Conservation (phyloP, 1,284 basidiomycete genomes). For the Leccinum subatratum region DNA sequence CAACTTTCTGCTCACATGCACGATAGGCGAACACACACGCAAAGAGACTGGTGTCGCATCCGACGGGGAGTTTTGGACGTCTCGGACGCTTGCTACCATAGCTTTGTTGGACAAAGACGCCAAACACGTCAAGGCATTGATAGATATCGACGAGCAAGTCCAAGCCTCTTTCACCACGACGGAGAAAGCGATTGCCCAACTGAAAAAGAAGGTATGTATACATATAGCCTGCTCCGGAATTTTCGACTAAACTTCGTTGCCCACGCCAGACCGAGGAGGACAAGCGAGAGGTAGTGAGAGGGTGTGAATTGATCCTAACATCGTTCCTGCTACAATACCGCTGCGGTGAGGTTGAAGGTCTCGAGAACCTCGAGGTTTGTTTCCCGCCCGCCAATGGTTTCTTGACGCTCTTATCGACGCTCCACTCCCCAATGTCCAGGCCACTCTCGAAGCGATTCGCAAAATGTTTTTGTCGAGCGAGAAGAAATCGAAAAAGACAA, state of each 20-base stretch:
- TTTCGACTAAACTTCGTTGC: neutral
- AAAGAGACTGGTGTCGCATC: slow-evolving; percentile 61
- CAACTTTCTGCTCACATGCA: neutral
- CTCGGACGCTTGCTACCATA: slow-evolving; percentile 63
- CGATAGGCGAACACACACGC: slow-evolving; percentile 42
- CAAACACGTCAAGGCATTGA: slow-evolving; percentile 63
- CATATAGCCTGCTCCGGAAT: neutral
- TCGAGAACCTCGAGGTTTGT: slow-evolving; percentile 60
- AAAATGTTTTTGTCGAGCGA: slow-evolving; percentile 45
- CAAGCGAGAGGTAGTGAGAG: slow-evolving; percentile 53
- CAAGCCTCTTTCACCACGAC: slow-evolving; percentile 45
- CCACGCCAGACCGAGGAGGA: slow-evolving; percentile 42
- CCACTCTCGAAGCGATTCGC: slow-evolving; percentile 48
- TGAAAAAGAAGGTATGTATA: slow-evolving; percentile 47
- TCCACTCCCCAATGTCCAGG: slow-evolving; percentile 31
- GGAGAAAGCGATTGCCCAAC: slow-evolving; percentile 40
- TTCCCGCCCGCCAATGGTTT: neutral
- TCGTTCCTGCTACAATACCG: slow-evolving; percentile 69
- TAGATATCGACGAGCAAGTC: slow-evolving; percentile 58
- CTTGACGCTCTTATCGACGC: slow-evolving; percentile 1
- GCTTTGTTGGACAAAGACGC: slow-evolving; percentile 58
- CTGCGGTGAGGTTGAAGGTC: slow-evolving; percentile 54
- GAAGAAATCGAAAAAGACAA: slow-evolving; percentile 44
- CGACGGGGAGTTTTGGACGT: slow-evolving; percentile 78
- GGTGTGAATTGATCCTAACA: slow-evolving; percentile 66